Percentiles rank a stretch among this genome's conserved stretches.
These are phyloP conservation scores for Chrysopogon serrulatus DNA, from an alignment of 176 grass and related monocot species.

Conservation along the genomic window DNA sequence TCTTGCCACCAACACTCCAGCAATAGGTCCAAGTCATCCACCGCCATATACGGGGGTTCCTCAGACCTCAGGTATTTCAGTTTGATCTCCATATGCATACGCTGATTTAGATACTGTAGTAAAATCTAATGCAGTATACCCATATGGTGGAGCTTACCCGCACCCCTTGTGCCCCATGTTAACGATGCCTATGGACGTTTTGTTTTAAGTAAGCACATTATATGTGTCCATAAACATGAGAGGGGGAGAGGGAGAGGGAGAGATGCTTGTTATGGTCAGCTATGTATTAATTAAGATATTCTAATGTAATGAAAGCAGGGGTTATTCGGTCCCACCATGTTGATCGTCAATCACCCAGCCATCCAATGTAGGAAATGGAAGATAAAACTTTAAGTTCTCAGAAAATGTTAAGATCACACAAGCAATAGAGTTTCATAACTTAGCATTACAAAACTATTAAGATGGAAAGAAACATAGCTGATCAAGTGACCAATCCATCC, in stretches of 20 bases:
- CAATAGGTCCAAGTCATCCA: constrained; percentile 63
- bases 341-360: not conserved
- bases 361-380: no score
- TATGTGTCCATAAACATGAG: not conserved
- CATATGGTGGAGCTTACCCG: constrained; percentile 62
- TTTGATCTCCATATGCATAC: constrained; percentile 5
- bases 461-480: not conserved
- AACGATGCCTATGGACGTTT: constrained; percentile 14
- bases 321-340: not conserved
- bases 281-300: not conserved
- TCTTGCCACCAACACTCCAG: constrained; percentile 56
- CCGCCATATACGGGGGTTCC: constrained; percentile 88
- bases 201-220: not conserved
- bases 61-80: constrained; percentile 68
- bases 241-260: not conserved
- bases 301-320: not conserved
- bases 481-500: not conserved
- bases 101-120: not conserved
- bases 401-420: no score
- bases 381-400: no score
- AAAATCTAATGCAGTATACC: constrained; percentile 51
- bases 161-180: constrained; percentile 66
- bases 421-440: no score
- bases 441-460: no score
- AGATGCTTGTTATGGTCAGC: not conserved